A percentile compares a stretch with the other conserved stretches of the same genome.
Conservation (phyloP, 192 early-diverging fungal species). For the Diversispora eburnea region DNA sequence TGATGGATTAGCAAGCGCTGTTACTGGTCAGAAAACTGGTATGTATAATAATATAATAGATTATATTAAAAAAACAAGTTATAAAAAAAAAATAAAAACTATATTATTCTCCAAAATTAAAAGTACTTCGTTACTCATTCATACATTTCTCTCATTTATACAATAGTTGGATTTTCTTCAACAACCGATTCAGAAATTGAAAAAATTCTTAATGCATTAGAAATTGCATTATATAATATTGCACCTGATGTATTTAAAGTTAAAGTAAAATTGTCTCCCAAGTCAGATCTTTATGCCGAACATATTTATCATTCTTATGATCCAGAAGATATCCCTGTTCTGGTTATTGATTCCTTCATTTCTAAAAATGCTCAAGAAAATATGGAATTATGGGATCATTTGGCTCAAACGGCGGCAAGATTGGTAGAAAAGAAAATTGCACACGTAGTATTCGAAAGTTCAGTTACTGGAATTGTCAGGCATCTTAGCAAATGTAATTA, state of each 20-base stretch:
- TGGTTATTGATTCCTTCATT: slow-evolving; percentile 87
- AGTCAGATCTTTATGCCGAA: not conserved
- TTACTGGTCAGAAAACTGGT: slow-evolving; percentile 86
- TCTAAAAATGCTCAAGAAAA: slow-evolving; percentile 60
- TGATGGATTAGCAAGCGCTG: slow-evolving; percentile 81
- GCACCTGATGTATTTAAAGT: slow-evolving; percentile 35
- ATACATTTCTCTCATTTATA: not conserved
- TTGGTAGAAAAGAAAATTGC: slow-evolving; percentile 82
- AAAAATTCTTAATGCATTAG: slow-evolving; percentile 80
- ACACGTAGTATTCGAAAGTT: slow-evolving; percentile 85
- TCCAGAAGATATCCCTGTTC: slow-evolving; percentile 72
- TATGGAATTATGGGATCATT: slow-evolving; percentile 61
- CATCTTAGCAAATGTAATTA: slow-evolving; percentile 63
- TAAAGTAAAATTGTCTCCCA: slow-evolving; percentile 1
- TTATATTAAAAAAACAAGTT: not conserved
- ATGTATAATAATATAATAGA: slow-evolving; percentile 4
- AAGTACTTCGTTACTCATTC: not conserved
- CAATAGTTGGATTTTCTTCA: slow-evolving; percentile 61
- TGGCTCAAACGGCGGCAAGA: slow-evolving; percentile 82
- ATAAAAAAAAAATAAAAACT: too few species aligned
- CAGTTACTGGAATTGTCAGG: slow-evolving; percentile 65
- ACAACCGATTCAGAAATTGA: slow-evolving; percentile 79
- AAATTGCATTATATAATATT: slow-evolving; percentile 58
- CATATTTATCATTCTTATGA: slow-evolving; percentile 28
- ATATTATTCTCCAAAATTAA: not conserved